Evolutionary conservation across 2,329 filamentous ascomycete species (phyloP).

Genomic region (Talaromyces sp.): DNA sequence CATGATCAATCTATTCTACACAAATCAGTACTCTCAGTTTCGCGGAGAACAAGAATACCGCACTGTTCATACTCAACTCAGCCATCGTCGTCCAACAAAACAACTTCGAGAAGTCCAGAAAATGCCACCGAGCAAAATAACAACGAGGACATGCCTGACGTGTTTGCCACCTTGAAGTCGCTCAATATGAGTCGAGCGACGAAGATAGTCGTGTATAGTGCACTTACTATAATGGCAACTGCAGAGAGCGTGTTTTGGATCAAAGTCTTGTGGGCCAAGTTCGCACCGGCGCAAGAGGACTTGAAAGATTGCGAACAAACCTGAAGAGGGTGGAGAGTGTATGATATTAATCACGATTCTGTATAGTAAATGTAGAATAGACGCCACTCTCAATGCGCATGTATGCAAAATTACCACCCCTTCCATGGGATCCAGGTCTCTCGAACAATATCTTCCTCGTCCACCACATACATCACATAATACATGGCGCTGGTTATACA

Average conservation of each 20-base stretch:
- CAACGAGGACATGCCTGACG: background rate
- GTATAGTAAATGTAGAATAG: background rate
- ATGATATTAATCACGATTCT: background rate
- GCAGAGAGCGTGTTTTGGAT: background rate
- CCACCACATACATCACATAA: slow-evolving; percentile 31
- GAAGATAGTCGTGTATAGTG: background rate
- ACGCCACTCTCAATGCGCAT: background rate
- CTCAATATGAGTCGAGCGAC: background rate
- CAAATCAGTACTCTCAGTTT: background rate
- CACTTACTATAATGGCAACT: background rate
- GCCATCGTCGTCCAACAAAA: background rate
- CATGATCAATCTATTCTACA: background rate
- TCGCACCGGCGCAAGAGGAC: background rate
- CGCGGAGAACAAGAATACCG: background rate
- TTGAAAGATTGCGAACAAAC: background rate
- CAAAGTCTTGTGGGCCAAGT: background rate
- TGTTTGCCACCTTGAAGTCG: background rate
- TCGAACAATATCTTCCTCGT: slow-evolving; percentile 22
- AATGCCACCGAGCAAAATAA: background rate
- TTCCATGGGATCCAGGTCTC: slow-evolving; percentile 29
- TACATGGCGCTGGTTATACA: slow-evolving; percentile 36
- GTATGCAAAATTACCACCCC: slow-evolving; percentile 20
- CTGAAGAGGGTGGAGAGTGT: too few relatives aligned
- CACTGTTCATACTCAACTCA: background rate
- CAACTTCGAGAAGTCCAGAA: background rate